Evolutionary conservation across 2,329 filamentous ascomycete species (phyloP).

Genomic region (Aspergillus fischeri): DNA sequence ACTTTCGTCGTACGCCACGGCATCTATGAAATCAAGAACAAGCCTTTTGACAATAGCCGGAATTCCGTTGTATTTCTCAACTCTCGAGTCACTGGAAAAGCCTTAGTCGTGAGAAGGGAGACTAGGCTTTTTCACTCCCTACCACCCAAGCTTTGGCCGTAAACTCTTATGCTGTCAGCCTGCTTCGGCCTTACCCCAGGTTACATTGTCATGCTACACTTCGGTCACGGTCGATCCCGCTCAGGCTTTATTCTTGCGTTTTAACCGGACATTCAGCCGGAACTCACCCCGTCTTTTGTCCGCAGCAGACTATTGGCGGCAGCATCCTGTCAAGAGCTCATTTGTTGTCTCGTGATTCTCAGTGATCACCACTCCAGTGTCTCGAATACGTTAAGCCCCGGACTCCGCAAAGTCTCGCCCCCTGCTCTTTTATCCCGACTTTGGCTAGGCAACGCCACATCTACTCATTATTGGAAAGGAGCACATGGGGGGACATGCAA

Average conservation of each 20-base stretch:
- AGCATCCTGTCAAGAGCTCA: not conserved
- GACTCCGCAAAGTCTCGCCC: not conserved
- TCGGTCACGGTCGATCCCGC: not conserved
- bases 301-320: not conserved
- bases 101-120: not conserved
- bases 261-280: constrained; percentile 5
- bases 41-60: not conserved
- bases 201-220: not conserved
- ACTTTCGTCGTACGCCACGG: not conserved
- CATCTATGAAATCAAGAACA: not conserved
- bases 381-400: not conserved
- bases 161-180: not conserved
- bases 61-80: not conserved
- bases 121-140: not conserved
- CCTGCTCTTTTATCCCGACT: not conserved
- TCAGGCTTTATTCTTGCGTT: not conserved
- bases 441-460: not conserved
- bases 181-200: not conserved
- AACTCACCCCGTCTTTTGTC: not conserved
- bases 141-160: not conserved
- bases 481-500: not conserved
- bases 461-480: not conserved
- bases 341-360: not conserved
- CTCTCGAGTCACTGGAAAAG: not conserved
- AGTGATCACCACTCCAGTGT: not conserved